Evolutionary conservation across 1,139 yeast species (phyloP), one percentile per base, ranked within the genome.

Genomic region (Pichia sp.): DNA sequence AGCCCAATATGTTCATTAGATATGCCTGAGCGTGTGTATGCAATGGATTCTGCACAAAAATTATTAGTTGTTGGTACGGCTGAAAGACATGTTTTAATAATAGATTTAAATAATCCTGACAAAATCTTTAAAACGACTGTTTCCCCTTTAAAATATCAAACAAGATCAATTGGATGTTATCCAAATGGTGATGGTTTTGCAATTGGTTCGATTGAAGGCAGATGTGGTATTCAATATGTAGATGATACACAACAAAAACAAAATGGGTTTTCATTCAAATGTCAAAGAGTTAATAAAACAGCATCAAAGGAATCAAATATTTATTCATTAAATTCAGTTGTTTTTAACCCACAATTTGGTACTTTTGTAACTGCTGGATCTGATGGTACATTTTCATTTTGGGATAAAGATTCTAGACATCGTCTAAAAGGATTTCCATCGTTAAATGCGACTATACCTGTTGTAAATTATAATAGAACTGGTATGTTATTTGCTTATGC

Each of bases 391-490:
- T 86, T 90, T 72, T 85, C 91, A 63, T 86, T 87, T 72, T 95
- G 99, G 99, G 99, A 95, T 68, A 90, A 89, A 70, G 96, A 89
- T 63, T 87, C 95, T 50, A 82, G 86, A 67, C 96, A 88, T 67
- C 79, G 98, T 61, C 78, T 93, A 60, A 87, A 86, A 70, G 88
- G 87, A 36, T 87, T 84, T 71, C 89, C 93, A 5, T 71, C 79
- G 19, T 76, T 87, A 31, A 85, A 84, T 45, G 83, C 84, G 41
- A 74, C 96, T 1, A 84, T 95, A 52, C 77, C 96, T 0, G 82
- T 86, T 29, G 79, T 93, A 2, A 83, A 84, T 9, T 95, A 91
- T 72, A 93, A 89, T 70, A 76, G 87, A 60, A 83, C 75, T 51
- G 99, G 99, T 47, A 71, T 81, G 43, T 82, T 93, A 19, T 84